Conservation (phyloP, 1,284 basidiomycete genomes). For the Xerocomus nothofagi region DNA sequence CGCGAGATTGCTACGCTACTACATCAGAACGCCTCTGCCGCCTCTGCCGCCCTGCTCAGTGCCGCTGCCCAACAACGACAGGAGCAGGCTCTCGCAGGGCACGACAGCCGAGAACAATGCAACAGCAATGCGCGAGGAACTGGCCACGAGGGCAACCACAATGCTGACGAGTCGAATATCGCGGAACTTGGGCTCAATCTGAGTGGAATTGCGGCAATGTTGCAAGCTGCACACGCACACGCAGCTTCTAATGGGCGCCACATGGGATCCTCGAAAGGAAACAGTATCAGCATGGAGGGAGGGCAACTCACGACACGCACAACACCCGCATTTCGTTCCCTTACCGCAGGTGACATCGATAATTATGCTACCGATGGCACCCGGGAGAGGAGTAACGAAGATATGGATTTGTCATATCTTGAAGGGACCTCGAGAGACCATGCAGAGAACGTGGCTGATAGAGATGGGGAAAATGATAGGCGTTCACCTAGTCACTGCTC, state of each 20-base stretch:
- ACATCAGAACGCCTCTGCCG: slow-evolving; percentile 65
- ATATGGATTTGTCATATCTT: slow-evolving; percentile 56
- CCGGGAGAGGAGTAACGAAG: slow-evolving; percentile 46
- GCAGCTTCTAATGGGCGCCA: slow-evolving; percentile 51
- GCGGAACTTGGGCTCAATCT: slow-evolving; percentile 49
- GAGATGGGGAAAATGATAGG: slow-evolving; percentile 28
- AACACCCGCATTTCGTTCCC: slow-evolving; percentile 73
- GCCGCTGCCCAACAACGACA: slow-evolving; percentile 64
- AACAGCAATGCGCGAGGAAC: slow-evolving; percentile 10
- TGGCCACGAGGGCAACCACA: slow-evolving; percentile 14
- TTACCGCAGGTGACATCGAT: slow-evolving; percentile 53
- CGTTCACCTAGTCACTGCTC: slow-evolving; percentile 33
- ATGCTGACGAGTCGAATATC: slow-evolving; percentile 27
- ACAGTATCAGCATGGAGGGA: slow-evolving; percentile 43
- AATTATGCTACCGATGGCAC: slow-evolving; percentile 32
- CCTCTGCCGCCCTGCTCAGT: slow-evolving; percentile 56
- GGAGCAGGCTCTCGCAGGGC: slow-evolving; percentile 33
- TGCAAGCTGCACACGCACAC: slow-evolving; percentile 71
- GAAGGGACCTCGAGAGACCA: slow-evolving; percentile 34
- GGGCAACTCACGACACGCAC: slow-evolving; percentile 59
- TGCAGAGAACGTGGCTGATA: slow-evolving; percentile 43
- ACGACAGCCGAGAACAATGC: slow-evolving; percentile 15
- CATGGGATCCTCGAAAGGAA: slow-evolving; percentile 45
- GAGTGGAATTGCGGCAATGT: slow-evolving; percentile 64
- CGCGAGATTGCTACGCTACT: slow-evolving; percentile 70